Percentiles rank a stretch among this genome's conserved stretches.
phyloP scores from a whole-genome alignment of 345 rosid genomes.

The Crucihimalaya himalaica region DNA sequence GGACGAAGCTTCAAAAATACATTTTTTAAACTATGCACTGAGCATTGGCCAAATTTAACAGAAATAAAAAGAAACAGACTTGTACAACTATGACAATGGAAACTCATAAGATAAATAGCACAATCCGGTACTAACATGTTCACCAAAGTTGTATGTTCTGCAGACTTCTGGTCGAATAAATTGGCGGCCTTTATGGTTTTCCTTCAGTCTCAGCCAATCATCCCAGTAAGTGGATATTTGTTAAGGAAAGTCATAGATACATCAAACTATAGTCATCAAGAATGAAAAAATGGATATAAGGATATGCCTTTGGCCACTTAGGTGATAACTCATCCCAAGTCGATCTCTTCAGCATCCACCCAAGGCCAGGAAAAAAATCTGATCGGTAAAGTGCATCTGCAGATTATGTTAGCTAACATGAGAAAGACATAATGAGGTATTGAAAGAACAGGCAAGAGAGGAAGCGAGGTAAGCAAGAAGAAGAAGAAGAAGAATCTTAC shows the following conservation, averaged over 20 bases:
- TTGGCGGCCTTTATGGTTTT: constrained; percentile 89
- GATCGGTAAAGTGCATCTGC: constrained; percentile 92
- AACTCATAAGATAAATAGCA: constrained; percentile 19
- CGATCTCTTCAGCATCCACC: constrained; percentile 90
- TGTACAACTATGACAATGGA: constrained; percentile 19
- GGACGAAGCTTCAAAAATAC: constrained; percentile 25
- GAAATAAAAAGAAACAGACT: constrained; percentile 7
- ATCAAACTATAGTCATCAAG: constrained; percentile 22
- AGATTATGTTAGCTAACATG: constrained; percentile 36
- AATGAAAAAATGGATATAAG: constrained; percentile 40
- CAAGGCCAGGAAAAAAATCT: constrained; percentile 99
- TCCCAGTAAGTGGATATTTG: constrained; percentile 91
- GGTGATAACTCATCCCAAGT: constrained; percentile 98
- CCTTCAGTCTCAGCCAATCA: constrained; percentile 95
- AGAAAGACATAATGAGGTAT: constrained; percentile 32
- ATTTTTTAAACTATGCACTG: constrained; percentile 7
- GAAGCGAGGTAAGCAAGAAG: constrained; percentile 19
- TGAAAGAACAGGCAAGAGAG: constrained; percentile 19
- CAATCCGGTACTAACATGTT: constrained; percentile 65
- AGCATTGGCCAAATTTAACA: background rate
- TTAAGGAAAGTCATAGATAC: constrained; percentile 55
- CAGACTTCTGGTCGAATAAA: constrained; percentile 96
- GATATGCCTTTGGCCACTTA: constrained; percentile 99
- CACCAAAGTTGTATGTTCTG: constrained; percentile 98
- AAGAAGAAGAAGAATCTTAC: constrained; percentile 51